These are phyloP conservation scores for Tribonema minus DNA, from an alignment of 108 stramenopile species.

Conservation along the genomic window DNA sequence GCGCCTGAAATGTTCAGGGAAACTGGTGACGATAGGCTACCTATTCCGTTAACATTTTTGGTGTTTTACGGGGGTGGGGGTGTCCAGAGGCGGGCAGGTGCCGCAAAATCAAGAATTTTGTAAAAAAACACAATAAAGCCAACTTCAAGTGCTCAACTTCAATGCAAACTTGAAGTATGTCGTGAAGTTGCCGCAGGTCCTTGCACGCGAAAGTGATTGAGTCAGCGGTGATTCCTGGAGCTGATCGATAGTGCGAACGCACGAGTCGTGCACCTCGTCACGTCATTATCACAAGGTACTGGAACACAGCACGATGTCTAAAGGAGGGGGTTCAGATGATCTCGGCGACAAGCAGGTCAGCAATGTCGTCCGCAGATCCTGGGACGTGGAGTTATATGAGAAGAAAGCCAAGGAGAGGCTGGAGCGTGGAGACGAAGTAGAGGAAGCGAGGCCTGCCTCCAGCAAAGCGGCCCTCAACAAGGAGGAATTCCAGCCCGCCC, in stretches of 20 bases:
- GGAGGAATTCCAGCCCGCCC: conserved; percentile 84
- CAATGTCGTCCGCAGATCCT: conserved; percentile 67
- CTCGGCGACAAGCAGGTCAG: conserved; percentile 16
- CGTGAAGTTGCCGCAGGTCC: background rate
- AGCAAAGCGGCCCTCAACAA: too few species aligned
- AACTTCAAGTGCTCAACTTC: too few species aligned
- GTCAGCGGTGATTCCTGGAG: background rate
- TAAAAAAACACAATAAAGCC: too few species aligned
- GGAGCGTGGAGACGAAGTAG: conserved; percentile 47
- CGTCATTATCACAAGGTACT: background rate
- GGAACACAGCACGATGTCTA: conserved; percentile 17
- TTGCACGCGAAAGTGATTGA: background rate
- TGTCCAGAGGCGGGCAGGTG: too few species aligned
- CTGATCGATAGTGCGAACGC: background rate
- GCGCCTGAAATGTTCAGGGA: too few species aligned
- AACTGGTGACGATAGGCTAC: too few species aligned
- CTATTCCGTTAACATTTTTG: too few species aligned
- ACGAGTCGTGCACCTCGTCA: background rate
- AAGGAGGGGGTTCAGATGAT: too few species aligned
- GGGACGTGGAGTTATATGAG: conserved; percentile 86
- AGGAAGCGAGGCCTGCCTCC: conserved; percentile 12
- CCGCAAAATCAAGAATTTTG: too few species aligned
- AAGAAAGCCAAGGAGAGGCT: conserved; percentile 68
- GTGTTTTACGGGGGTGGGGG: too few species aligned
- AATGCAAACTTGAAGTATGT: background rate